Base-by-base conservation (phyloP, 768 basidiomycete genomes). In the Calvatia gigantea region DNA sequence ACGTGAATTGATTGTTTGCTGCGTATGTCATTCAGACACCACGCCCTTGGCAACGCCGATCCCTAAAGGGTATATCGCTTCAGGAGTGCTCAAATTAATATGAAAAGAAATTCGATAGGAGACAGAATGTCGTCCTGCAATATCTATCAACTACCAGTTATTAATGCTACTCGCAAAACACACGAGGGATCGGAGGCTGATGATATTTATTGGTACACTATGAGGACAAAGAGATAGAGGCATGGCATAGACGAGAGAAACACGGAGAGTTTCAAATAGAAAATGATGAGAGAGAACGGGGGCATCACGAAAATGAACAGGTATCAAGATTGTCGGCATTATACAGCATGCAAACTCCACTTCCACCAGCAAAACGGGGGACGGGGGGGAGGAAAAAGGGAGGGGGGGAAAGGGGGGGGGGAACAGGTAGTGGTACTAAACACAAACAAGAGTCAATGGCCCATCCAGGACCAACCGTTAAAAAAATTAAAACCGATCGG, bases 171-270 rank as follows among this genome's bases (percentile, higher is more conserved):
- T 42, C 23, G 19, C 25, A 42, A 42, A 42, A 42, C 17, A 42
- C 41, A 21, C 25, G 21, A 25, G 41, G 17, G 11, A n/a, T 7
- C 12, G 0, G 38, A 42, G 6, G 11, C 15, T 2, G 39, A 21
- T 32, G 32, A 21, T 49, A 37, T 49, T 37, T 49, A 50, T 50
- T 38, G 33, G 35, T 50, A 50, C 48, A 50, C 32, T 50, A 50
- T 50, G 31, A 46, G n/a, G 33, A 42, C 19, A 11, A 42, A 12
- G 41, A 23, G 35, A 35, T 15, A 15, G n/a, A 12, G 33, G n/a
- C 33, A 35, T 35, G 33, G 33, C 33, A 35, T 35, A 35, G 33
- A 15, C 8, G 33, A 35, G 33, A 1, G 17, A 35, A 11, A 37
- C 29, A 23, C 32, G 11, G 5, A 28, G 31, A 9, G n/a, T n/a